phyloP scores from a whole-genome alignment of 2,329 filamentous ascomycete genomes.

The Nannizzia gypsea region DNA sequence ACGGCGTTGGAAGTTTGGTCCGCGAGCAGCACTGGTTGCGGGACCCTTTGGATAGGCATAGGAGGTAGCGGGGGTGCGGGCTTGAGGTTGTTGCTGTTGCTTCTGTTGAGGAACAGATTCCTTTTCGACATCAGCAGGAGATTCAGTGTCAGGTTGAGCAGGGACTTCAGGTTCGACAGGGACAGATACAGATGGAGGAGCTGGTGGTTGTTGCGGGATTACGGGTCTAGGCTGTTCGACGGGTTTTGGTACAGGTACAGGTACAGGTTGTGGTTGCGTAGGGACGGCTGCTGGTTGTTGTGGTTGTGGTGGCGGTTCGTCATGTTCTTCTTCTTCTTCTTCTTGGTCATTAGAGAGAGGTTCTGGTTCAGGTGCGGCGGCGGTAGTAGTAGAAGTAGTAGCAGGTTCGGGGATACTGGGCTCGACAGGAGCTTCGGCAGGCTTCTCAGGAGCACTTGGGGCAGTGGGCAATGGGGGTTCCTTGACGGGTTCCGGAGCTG shows the following conservation, averaged over 20 bases:
- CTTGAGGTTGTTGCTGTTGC: conserved; percentile 50
- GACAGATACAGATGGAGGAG: conserved; percentile 5
- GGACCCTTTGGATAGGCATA: conserved; percentile 39
- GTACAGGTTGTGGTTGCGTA: background rate
- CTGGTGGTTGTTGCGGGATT: conserved; percentile 1
- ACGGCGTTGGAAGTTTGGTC: conserved; percentile 70
- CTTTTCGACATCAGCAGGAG: conserved; percentile 29
- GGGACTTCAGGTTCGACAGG: conserved; percentile 32
- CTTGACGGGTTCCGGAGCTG: conserved; percentile 41
- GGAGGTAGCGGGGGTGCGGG: conserved; percentile 50
- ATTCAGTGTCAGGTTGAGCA: conserved; percentile 31
- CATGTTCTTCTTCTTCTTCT: background rate
- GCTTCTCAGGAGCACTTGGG: conserved; percentile 22
- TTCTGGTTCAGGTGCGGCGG: background rate
- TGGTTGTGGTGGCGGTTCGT: background rate
- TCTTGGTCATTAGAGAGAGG: background rate
- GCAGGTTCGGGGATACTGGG: background rate
- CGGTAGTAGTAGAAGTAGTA: background rate
- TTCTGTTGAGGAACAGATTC: conserved; percentile 70
- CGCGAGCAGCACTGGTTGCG: conserved; percentile 63
- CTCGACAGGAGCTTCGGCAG: conserved; percentile 21
- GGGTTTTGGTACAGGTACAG: background rate
- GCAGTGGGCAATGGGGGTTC: conserved; percentile 36
- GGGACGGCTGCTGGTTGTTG: background rate
- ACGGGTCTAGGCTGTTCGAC: conserved; percentile 30